Base-by-base conservation (phyloP, 371 early-diverging fungal species). In the Coemansia linderi region DNA sequence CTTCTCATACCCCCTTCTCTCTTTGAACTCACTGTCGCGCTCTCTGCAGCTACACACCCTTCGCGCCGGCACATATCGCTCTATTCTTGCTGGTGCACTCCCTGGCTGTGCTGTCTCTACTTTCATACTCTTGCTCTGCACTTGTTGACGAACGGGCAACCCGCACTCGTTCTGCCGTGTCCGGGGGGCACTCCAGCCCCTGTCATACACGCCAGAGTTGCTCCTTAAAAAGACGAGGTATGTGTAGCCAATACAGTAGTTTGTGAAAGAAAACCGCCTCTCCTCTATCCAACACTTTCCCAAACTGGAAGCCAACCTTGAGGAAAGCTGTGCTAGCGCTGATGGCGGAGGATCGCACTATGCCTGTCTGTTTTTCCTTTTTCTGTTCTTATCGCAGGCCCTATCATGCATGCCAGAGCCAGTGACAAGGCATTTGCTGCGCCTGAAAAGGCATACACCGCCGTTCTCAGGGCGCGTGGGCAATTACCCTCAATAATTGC, bases 381-480 rank as follows among this genome's bases (percentile, higher is more conserved):
- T 13, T 19, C 29, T 15, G 54, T 29, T 31, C 12, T 29, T 52
- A 29, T 52, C 29, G 15, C 29, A 29, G 29, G 54, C 15, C 29
- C 6, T 52, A 15, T 10, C 31, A 52, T 52, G 54, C 54, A 27
- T 31, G 29, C 29, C 54, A 52, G 54, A 52, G 54, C 54, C 54
- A 29, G 54, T 6, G 31, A 52, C 31, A 52, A 52, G 54, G 54
- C 17, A 29, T 15, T 22, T 52, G 54, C 29, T 52, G 54, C 29
- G 54, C 54, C 54, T 15, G 54, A 52, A 29, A 50, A 27, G 29
- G 33, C 33, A 33, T 4, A 24, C 12, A 24, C 22, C 50, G 4
- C 24, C 27, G 50, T 50, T 50, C 50, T 50, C 50, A 50, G 50
- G 50, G 50, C 50, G 50, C 50, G 50, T 50, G 50, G 50, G 27